These are phyloP conservation scores for Lipomyces orientalis DNA, from an alignment of 805 yeast genomes.

Conservation along the genomic window DNA sequence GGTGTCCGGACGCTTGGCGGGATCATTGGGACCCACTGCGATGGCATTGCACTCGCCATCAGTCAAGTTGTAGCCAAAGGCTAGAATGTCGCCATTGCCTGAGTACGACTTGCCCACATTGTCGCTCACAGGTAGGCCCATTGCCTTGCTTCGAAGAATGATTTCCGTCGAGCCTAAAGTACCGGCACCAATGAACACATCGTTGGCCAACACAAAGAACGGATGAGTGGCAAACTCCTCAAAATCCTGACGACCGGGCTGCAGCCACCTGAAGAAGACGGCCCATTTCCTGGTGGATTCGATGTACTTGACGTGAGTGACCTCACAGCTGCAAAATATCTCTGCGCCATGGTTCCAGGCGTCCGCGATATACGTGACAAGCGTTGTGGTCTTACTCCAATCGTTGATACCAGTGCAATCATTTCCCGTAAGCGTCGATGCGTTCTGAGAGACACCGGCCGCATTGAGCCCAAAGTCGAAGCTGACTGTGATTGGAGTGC, in stretches of 20 bases:
- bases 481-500: neutral
- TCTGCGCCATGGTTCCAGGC: neutral
- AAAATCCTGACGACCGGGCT: neutral
- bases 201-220: neutral
- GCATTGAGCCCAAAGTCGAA: neutral
- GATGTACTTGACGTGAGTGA: neutral
- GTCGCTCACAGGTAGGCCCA: neutral
- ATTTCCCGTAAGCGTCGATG: neutral
- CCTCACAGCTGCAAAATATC: constrained; percentile 1
- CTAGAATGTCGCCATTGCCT: neutral
- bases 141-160: neutral
- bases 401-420: neutral
- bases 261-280: neutral
- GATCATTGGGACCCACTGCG: neutral
- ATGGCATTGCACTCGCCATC: neutral
- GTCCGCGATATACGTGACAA: neutral
- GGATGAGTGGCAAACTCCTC: neutral
- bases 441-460: neutral
- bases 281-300: neutral
- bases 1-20: neutral
- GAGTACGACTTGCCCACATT: neutral
- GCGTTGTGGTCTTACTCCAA: neutral
- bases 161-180: neutral
- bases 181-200: neutral
- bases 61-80: neutral